Conservation (phyloP, 148 eudicot species). For the Rhododendron ferrugineum region DNA sequence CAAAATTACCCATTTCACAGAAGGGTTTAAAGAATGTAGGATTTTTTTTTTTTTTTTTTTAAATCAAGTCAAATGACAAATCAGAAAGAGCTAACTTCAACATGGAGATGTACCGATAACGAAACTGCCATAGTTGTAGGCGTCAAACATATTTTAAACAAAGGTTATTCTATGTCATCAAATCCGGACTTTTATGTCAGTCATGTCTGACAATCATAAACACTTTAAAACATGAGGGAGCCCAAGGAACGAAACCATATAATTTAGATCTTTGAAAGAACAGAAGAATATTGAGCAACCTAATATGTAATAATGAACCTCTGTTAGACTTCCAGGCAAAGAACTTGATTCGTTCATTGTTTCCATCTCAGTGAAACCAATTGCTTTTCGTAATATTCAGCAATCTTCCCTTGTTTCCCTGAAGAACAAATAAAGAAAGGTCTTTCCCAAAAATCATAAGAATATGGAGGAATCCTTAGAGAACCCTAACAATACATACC, state of each 20-base stretch:
- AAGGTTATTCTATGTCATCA: neutral
- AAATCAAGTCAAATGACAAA: neutral
- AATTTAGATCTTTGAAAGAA: neutral
- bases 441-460: neutral
- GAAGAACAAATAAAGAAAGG: neutral
- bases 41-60: no score
- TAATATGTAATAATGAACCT: constrained; percentile 17
- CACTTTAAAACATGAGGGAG: neutral
- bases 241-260: no score
- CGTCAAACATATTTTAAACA: neutral
- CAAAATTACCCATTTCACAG: neutral
- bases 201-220: neutral
- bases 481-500: no score
- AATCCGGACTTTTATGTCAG: neutral
- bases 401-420: constrained; percentile 40
- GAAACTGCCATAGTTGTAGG: neutral
- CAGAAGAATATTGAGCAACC: neutral
- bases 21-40: neutral
- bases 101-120: neutral
- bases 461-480: neutral
- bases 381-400: constrained; percentile 44
- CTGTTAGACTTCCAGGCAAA: constrained; percentile 33
- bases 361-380: constrained; percentile 53
- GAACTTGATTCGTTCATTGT: constrained; percentile 29
- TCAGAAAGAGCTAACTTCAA: neutral